phyloP scores from a whole-genome alignment of 306 rosid species.

The Dryas octopetala region DNA sequence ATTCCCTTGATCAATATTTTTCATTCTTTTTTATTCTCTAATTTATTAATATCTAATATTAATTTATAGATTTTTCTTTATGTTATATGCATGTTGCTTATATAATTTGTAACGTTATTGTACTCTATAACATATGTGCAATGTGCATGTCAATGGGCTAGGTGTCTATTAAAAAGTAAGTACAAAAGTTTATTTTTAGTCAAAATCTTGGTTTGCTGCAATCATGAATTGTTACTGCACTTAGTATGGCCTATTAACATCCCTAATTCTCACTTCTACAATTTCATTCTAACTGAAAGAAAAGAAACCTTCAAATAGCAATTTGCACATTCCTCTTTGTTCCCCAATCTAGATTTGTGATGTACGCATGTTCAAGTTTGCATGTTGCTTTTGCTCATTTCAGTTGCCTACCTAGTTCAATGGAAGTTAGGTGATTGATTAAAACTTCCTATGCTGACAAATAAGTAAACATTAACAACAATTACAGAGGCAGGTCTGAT shows the following conservation, averaged over 20 bases:
- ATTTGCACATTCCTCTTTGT: background rate
- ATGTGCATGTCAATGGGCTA: no score
- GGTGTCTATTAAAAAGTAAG: background rate
- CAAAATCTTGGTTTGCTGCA: background rate
- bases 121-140: background rate
- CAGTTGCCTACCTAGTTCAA: background rate
- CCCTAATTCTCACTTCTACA: background rate
- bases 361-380: background rate
- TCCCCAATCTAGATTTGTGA: background rate
- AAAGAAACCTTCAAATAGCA: slow-evolving; percentile 1
- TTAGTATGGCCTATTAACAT: background rate
- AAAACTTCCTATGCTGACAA: background rate
- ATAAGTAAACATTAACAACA: background rate
- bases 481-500: background rate
- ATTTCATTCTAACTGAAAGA: background rate
- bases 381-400: background rate
- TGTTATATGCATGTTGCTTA: background rate
- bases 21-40: background rate
- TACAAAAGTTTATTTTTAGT: background rate
- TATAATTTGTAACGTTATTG: background rate
- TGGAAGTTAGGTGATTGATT: background rate
- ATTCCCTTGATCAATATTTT: background rate
- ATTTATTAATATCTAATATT: background rate
- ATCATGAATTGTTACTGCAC: background rate
- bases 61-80: background rate